Evolutionary conservation across 257 asterid species (phyloP).

Genomic region (Haberlea rhodopensis): DNA sequence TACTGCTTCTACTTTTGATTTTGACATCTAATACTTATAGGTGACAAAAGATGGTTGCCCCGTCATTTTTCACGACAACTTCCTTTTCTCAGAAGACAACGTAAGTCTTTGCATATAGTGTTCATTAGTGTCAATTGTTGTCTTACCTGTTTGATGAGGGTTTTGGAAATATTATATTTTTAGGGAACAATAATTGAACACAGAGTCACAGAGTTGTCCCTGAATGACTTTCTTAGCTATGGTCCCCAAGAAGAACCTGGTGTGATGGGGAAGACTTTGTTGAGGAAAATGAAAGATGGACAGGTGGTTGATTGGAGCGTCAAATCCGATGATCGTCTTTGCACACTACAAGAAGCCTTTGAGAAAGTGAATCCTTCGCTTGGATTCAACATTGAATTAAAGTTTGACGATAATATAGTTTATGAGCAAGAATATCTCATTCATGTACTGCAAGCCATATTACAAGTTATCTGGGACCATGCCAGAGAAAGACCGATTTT

Average conservation of each 20-base stretch:
- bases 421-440: constrained; percentile 55
- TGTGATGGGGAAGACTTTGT: constrained; percentile 47
- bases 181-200: constrained; percentile 69
- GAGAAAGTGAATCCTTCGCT: constrained; percentile 59
- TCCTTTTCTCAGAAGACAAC: constrained; percentile 65
- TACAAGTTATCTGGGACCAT: constrained; percentile 54
- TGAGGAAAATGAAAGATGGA: constrained; percentile 85
- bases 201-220: constrained; percentile 71
- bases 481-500: constrained; percentile 68
- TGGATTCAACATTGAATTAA: constrained; percentile 89
- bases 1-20: constrained; percentile 27
- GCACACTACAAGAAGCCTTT: constrained; percentile 84
- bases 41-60: constrained; percentile 93
- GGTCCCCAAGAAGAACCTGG: constrained; percentile 69
- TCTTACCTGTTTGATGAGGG: too few relatives aligned
- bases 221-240: constrained; percentile 68
- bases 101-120: constrained; percentile 36
- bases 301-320: constrained; percentile 63
- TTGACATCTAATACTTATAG: constrained; percentile 47
- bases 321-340: constrained; percentile 65
- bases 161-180: not conserved
- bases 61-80: constrained; percentile 88
- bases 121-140: not conserved
- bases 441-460: constrained; percentile 41
- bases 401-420: constrained; percentile 66